Evolutionary conservation across 768 basidiomycete genomes (phyloP).

Genomic region (Cantharellus cinnabarinus): DNA sequence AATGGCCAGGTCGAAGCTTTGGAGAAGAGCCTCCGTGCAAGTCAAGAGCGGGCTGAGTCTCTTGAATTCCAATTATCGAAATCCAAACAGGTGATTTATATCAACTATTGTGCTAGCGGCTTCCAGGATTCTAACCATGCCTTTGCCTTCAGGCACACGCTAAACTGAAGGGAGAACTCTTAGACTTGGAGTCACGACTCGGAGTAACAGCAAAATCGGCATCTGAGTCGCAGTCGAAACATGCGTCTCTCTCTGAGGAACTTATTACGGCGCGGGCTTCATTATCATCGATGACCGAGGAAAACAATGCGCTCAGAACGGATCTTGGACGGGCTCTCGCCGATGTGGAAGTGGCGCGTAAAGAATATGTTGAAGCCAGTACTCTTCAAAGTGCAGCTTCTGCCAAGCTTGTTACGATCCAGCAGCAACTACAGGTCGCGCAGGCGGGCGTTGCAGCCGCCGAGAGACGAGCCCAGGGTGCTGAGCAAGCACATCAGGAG

Average conservation of each 20-base stretch:
- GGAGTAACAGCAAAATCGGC: conserved; percentile 13
- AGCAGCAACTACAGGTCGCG: conserved; percentile 35
- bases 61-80: conserved; percentile 67
- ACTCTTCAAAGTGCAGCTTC: conserved; percentile 35
- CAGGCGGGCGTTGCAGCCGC: conserved; percentile 50
- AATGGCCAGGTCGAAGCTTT: conserved; percentile 64
- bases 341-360: conserved; percentile 23
- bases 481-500: conserved; percentile 47
- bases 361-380: conserved; percentile 28
- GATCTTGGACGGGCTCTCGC: conserved; percentile 10
- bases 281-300: conserved; percentile 24
- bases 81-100: conserved; percentile 41
- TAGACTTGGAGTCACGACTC: conserved; percentile 23
- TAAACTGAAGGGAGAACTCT: conserved; percentile 40
- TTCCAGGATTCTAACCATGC: background rate
- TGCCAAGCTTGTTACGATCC: conserved; percentile 30
- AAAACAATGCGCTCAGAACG: conserved; percentile 29
- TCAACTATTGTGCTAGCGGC: background rate
- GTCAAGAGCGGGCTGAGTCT: conserved; percentile 64
- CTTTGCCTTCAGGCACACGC: conserved; percentile 28
- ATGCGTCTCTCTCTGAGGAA: conserved; percentile 26
- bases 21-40: conserved; percentile 52
- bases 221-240: conserved; percentile 29
- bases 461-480: conserved; percentile 48
- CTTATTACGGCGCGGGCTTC: conserved; percentile 23